Evolutionary conservation across 1,284 basidiomycete genomes (phyloP).

Genomic region (Melampsora larici-populina): DNA sequence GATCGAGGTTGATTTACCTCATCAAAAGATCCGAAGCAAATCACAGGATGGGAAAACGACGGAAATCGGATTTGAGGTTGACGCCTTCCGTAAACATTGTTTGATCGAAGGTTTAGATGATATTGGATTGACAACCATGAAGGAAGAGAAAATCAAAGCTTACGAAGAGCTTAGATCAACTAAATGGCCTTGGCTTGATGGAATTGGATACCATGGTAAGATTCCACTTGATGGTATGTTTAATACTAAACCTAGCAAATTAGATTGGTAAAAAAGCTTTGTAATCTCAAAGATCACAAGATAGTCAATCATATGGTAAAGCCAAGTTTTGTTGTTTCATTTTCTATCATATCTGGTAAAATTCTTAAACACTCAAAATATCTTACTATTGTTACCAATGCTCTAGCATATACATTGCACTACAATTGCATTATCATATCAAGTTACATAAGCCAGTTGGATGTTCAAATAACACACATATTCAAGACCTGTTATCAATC

Average conservation of each 20-base stretch:
- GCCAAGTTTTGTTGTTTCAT: too few relatives aligned
- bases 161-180: constrained; percentile 24
- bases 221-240: constrained; percentile 24
- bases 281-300: too few relatives aligned
- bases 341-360: too few relatives aligned
- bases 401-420: too few relatives aligned
- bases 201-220: constrained; percentile 37
- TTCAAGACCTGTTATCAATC: too few relatives aligned
- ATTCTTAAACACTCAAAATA: too few relatives aligned
- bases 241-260: not conserved
- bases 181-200: constrained; percentile 39
- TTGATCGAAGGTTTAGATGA: constrained; percentile 90
- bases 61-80: constrained; percentile 69
- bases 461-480: too few relatives aligned
- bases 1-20: constrained; percentile 84
- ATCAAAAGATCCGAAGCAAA: constrained; percentile 56
- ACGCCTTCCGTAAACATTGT: constrained; percentile 85
- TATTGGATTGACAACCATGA: constrained; percentile 60
- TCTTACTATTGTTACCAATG: too few relatives aligned
- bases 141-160: constrained; percentile 28
- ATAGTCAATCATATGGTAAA: too few relatives aligned
- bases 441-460: too few relatives aligned
- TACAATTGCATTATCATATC: too few relatives aligned
- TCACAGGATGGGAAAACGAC: not conserved
- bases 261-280: constrained; percentile 14